Conservation (phyloP, 352 stramenopile species). For the Plasmopara viticola region DNA sequence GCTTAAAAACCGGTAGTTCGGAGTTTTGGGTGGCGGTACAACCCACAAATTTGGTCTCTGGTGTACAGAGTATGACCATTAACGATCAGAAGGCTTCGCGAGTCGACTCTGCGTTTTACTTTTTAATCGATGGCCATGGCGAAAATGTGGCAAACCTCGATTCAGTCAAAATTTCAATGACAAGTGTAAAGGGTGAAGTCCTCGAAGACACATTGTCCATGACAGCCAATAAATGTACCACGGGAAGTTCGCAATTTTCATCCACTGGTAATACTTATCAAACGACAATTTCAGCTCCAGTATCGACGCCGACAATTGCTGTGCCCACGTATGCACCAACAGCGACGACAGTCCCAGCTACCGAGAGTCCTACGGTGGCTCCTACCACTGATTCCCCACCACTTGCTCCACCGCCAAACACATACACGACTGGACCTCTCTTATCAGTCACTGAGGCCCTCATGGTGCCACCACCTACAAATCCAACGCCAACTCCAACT, state of each 20-base stretch:
- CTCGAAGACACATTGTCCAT: slow-evolving; percentile 57
- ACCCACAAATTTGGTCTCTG: slow-evolving; percentile 43
- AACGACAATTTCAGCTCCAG: slow-evolving; percentile 1
- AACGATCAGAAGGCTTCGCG: slow-evolving; percentile 51
- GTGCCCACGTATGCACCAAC: not conserved
- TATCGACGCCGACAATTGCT: not conserved
- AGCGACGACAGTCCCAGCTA: not conserved
- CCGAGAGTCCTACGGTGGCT: not conserved
- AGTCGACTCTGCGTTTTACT: slow-evolving; percentile 66
- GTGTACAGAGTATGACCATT: slow-evolving; percentile 54
- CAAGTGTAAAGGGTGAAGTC: slow-evolving; percentile 42
- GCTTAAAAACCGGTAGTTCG: slow-evolving; percentile 63
- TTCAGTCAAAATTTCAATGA: slow-evolving; percentile 39
- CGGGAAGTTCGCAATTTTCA: slow-evolving; percentile 42
- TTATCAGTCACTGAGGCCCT: not conserved
- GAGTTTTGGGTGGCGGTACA: slow-evolving; percentile 51
- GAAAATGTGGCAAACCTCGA: slow-evolving; percentile 31
- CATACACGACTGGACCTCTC: not conserved
- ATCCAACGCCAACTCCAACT: not conserved
- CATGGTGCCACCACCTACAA: not conserved
- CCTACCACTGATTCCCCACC: not conserved
- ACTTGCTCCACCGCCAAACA: not conserved
- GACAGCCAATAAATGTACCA: slow-evolving; percentile 31
- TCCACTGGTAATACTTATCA: slow-evolving; percentile 11
- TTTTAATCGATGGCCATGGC: slow-evolving; percentile 42